These are phyloP conservation scores for Umbelopsis sp. DNA, from an alignment of 192 early-diverging fungal genomes.

Conservation along the genomic window DNA sequence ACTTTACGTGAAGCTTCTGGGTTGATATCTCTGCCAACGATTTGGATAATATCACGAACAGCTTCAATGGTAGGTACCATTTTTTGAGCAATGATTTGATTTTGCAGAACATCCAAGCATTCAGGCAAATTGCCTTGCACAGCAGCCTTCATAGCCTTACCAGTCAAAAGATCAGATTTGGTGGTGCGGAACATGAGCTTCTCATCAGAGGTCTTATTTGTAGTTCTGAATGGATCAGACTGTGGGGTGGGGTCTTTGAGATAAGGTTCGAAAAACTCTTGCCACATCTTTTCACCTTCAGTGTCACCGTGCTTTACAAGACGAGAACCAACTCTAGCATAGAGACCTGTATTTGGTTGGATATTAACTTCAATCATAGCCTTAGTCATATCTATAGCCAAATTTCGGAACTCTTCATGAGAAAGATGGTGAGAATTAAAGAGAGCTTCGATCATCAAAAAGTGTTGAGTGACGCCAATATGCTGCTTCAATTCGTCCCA, in stretches of 20 bases:
- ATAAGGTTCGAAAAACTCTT: conserved; percentile 15
- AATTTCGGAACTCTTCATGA: conserved; percentile 4
- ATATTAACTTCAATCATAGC: conserved; percentile 19
- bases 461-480: conserved; percentile 14
- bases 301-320: conserved; percentile 16
- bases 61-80: conserved; percentile 33
- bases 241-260: neutral
- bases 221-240: neutral
- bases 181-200: neutral
- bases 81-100: conserved; percentile 4
- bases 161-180: conserved; percentile 9
- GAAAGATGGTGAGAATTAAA: conserved; percentile 5
- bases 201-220: neutral
- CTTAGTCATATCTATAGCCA: conserved; percentile 3
- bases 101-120: conserved; percentile 24
- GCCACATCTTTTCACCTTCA: conserved; percentile 22
- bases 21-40: conserved; percentile 36
- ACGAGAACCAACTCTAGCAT: conserved; percentile 7
- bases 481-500: neutral
- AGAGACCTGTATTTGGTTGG: conserved; percentile 3
- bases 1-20: conserved; percentile 27
- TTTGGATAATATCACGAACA: conserved; percentile 38
- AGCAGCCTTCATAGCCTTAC: conserved; percentile 27
- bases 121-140: conserved; percentile 21
- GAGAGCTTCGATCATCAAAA: neutral